Evolutionary conservation across 2,329 filamentous ascomycete genomes (phyloP).

Genomic region (Colletotrichum noveboracense): DNA sequence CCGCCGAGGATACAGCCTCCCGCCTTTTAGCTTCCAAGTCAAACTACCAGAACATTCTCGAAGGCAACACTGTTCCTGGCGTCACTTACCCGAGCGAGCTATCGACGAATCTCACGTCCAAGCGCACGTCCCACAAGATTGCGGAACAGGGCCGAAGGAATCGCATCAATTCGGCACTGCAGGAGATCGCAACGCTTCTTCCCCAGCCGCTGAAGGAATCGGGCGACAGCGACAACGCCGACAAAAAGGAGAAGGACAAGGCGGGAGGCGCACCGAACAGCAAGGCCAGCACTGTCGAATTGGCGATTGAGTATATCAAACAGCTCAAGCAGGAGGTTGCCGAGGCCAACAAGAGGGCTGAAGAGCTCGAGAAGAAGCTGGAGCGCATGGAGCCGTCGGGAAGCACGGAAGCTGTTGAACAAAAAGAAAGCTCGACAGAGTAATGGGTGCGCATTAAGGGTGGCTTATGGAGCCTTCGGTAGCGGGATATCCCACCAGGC

Average conservation of each 20-base stretch:
- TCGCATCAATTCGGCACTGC: conserved; percentile 90
- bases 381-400: conserved; percentile 15
- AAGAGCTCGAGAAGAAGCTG: conserved; percentile 69
- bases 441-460: not conserved
- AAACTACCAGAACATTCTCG: conserved; percentile 96
- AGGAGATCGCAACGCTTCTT: conserved; percentile 88
- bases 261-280: conserved; percentile 69
- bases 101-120: conserved; percentile 92
- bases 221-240: conserved; percentile 48
- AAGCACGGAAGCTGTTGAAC: not conserved
- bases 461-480: not conserved
- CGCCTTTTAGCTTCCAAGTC: conserved; percentile 90
- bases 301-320: conserved; percentile 95
- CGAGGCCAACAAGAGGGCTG: conserved; percentile 67
- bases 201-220: conserved; percentile 60
- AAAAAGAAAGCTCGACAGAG: not conserved
- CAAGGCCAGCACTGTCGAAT: conserved; percentile 97
- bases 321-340: conserved; percentile 76
- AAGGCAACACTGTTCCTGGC: conserved; percentile 89
- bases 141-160: conserved; percentile 96
- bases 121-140: conserved; percentile 96
- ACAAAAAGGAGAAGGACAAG: conserved; percentile 48
- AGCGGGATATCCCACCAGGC: not conserved
- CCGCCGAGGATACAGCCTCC: conserved; percentile 66
- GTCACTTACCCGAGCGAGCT: conserved; percentile 90